Conservation (phyloP, 768 basidiomycete species). For the Chalciporus piperatus region DNA sequence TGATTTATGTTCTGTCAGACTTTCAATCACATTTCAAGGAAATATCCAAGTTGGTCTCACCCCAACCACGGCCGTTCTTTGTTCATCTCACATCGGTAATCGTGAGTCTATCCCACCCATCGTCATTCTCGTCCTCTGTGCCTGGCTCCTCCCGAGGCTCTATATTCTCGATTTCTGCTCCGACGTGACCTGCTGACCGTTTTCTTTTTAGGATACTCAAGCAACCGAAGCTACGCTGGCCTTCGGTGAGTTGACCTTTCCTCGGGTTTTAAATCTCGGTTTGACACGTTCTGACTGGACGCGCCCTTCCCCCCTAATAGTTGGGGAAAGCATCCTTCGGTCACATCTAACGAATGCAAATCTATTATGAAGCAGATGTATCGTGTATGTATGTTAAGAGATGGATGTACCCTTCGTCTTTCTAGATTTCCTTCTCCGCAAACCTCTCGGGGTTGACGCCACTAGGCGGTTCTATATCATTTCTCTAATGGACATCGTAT, state of each 20-base stretch:
- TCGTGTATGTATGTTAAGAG: slow-evolving; percentile 2
- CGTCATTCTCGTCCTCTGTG: slow-evolving; percentile 3
- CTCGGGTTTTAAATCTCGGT: neutral
- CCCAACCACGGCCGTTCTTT: slow-evolving; percentile 63
- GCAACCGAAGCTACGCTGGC: slow-evolving; percentile 70
- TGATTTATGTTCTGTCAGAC: slow-evolving; percentile 40
- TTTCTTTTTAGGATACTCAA: slow-evolving; percentile 57
- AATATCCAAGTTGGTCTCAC: slow-evolving; percentile 60
- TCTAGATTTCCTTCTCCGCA: neutral
- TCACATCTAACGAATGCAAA: slow-evolving; percentile 68
- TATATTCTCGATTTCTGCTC: neutral
- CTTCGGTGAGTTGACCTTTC: slow-evolving; percentile 47
- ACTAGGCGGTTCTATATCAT: neutral
- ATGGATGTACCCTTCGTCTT: neutral
- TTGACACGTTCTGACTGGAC: neutral
- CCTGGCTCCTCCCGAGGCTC: slow-evolving; percentile 1
- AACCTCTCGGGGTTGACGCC: neutral
- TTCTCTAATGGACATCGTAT: neutral
- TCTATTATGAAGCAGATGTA: slow-evolving; percentile 48
- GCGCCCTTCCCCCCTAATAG: slow-evolving; percentile 30
- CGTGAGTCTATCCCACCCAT: slow-evolving; percentile 41
- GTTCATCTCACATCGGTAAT: slow-evolving; percentile 76
- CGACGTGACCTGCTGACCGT: slow-evolving; percentile 7
- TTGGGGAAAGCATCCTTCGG: slow-evolving; percentile 71
- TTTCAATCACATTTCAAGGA: slow-evolving; percentile 82